A percentile compares a stretch with the other conserved stretches of the same genome.
Conservation (phyloP, 2,329 filamentous ascomycete genomes). For the Paradendryphiella salina region DNA sequence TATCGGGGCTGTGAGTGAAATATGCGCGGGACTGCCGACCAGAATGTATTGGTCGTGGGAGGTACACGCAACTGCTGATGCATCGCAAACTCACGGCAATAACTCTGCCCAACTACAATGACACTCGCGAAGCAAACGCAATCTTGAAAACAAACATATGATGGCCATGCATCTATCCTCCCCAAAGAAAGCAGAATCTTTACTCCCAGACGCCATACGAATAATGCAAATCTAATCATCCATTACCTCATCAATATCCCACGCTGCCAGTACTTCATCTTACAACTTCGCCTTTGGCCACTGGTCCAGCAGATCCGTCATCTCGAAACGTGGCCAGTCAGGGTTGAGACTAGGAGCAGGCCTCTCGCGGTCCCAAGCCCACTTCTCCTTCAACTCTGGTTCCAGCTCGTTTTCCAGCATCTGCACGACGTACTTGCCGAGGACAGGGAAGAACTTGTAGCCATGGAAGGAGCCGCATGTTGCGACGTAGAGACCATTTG, state of each 20-base stretch:
- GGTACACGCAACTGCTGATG: too few species aligned
- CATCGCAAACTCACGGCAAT: too few species aligned
- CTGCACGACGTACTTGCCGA: conserved; percentile 60
- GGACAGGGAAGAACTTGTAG: conserved; percentile 63
- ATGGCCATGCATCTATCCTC: background rate
- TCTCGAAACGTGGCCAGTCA: conserved; percentile 62
- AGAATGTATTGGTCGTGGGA: too few species aligned
- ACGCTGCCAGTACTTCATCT: background rate
- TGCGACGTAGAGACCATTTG: conserved; percentile 57
- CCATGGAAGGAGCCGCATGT: conserved; percentile 65
- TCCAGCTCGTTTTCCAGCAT: conserved; percentile 50
- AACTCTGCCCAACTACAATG: background rate
- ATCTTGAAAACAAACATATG: background rate
- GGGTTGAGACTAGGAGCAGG: conserved; percentile 56
- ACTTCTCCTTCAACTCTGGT: conserved; percentile 62
- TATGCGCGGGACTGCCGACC: too few species aligned
- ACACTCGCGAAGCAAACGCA: background rate
- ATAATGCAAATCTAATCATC: conserved; percentile 2
- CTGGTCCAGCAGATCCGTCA: conserved; percentile 56
- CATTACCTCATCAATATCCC: conserved; percentile 4
- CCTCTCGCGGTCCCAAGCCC: conserved; percentile 62
- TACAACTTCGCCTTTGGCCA: conserved; percentile 40
- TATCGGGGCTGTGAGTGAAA: too few species aligned
- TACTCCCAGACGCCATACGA: conserved; percentile 9
- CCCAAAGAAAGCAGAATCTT: background rate